These are phyloP conservation scores for Pythium sukuiense DNA, from an alignment of 352 stramenopile species.

Conservation along the genomic window DNA sequence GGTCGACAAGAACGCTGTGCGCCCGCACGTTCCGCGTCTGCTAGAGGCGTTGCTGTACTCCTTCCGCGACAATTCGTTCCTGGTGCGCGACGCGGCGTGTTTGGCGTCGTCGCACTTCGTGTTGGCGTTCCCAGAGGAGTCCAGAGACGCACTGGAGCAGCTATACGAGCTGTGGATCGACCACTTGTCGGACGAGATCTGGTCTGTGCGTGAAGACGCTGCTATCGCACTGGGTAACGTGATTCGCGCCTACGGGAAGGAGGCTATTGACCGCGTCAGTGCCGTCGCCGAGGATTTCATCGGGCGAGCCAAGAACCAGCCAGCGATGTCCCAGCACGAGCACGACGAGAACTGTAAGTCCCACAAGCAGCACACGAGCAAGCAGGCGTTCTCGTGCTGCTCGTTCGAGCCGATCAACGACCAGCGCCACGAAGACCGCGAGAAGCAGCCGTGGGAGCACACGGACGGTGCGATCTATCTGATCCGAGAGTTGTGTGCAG, in stretches of 20 bases:
- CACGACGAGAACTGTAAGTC: constrained; percentile 92
- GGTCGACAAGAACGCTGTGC: constrained; percentile 69
- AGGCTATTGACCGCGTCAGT: constrained; percentile 78
- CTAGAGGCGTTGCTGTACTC: constrained; percentile 92
- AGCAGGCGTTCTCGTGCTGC: constrained; percentile 95
- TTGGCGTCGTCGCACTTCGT: constrained; percentile 84
- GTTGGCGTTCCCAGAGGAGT: constrained; percentile 87
- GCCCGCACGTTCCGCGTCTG: constrained; percentile 63
- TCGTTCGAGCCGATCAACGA: constrained; percentile 94
- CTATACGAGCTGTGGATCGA: constrained; percentile 92
- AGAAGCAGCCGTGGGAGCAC: constrained; percentile 93
- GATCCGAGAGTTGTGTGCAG: constrained; percentile 88
- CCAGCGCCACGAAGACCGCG: constrained; percentile 81
- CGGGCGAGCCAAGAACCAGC: constrained; percentile 88
- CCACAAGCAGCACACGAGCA: constrained; percentile 89
- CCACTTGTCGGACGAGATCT: constrained; percentile 97
- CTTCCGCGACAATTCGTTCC: constrained; percentile 96
- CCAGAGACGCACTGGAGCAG: constrained; percentile 80
- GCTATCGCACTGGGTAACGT: constrained; percentile 93
- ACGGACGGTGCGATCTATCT: constrained; percentile 96
- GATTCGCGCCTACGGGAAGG: constrained; percentile 89
- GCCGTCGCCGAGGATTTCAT: constrained; percentile 72
- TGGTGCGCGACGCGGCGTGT: constrained; percentile 96
- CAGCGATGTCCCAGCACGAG: constrained; percentile 91
- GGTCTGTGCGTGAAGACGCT: constrained; percentile 95